Conservation (phyloP, 1,139 yeast species). For the Hansenula sp. region DNA sequence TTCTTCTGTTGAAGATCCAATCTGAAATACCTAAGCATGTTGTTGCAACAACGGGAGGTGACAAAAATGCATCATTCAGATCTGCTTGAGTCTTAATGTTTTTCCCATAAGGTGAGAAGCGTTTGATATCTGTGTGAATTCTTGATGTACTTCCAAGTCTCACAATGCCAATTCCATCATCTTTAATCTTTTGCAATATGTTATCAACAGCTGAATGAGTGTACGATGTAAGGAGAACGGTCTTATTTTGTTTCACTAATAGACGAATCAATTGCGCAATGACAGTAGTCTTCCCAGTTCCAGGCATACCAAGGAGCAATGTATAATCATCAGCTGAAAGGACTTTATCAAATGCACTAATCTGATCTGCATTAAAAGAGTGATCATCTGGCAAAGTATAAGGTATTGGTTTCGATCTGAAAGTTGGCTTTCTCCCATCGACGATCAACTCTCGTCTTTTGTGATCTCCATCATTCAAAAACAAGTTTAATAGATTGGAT, state of each 20-base stretch:
- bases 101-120: constrained; percentile 44
- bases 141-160: constrained; percentile 53
- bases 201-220: constrained; percentile 97
- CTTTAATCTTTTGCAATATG: constrained; percentile 66
- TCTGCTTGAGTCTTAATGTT: constrained; percentile 40
- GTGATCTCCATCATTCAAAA: constrained; percentile 51
- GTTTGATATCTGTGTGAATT: constrained; percentile 60
- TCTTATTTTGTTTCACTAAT: constrained; percentile 55
- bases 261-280: constrained; percentile 69
- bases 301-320: constrained; percentile 94
- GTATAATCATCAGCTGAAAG: constrained; percentile 70
- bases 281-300: constrained; percentile 95
- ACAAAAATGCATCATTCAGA: constrained; percentile 40
- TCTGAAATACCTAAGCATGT: constrained; percentile 81
- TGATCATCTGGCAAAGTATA: constrained; percentile 18
- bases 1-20: constrained; percentile 44
- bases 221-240: constrained; percentile 76
- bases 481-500: constrained; percentile 65
- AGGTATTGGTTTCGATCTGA: constrained; percentile 24
- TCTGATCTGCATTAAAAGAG: constrained; percentile 64
- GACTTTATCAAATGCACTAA: constrained; percentile 60
- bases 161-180: constrained; percentile 43
- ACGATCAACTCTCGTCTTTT: constrained; percentile 57
- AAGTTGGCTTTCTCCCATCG: constrained; percentile 48
- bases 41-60: constrained; percentile 76